These are phyloP conservation scores for Croton setiger DNA, from an alignment of 441 rosid genomes.

Conservation along the genomic window DNA sequence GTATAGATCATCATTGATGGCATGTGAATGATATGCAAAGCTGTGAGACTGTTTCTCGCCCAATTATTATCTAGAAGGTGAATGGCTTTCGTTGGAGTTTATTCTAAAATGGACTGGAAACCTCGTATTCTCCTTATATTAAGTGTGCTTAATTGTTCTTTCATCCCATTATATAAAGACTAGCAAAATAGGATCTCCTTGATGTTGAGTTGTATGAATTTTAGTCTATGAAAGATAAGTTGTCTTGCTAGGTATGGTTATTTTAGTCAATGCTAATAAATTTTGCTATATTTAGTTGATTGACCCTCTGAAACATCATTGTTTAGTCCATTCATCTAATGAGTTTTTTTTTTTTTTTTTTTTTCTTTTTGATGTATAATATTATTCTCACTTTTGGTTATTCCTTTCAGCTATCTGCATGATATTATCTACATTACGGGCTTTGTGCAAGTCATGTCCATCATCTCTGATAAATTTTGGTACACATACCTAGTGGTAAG, in stretches of 20 bases:
- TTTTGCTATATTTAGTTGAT: background rate
- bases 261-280: background rate
- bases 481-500: conserved; percentile 72
- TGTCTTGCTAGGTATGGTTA: background rate
- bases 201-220: background rate
- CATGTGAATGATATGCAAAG: background rate
- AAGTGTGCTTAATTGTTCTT: background rate
- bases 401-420: conserved; percentile 62
- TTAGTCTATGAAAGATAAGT: background rate
- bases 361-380: background rate
- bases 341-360: background rate
- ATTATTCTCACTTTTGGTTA: conserved; percentile 10
- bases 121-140: background rate
- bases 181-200: background rate
- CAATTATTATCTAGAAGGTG: background rate
- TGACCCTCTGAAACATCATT: background rate
- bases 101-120: background rate
- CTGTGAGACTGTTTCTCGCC: background rate
- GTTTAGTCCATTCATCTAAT: background rate
- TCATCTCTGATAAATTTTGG: conserved; percentile 84
- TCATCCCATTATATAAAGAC: background rate
- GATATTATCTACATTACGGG: conserved; percentile 77
- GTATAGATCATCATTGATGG: background rate
- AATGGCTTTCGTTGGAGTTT: background rate
- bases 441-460: conserved; percentile 72